phyloP scores from a whole-genome alignment of 805 yeast genomes.

The Candida wancherniae region DNA sequence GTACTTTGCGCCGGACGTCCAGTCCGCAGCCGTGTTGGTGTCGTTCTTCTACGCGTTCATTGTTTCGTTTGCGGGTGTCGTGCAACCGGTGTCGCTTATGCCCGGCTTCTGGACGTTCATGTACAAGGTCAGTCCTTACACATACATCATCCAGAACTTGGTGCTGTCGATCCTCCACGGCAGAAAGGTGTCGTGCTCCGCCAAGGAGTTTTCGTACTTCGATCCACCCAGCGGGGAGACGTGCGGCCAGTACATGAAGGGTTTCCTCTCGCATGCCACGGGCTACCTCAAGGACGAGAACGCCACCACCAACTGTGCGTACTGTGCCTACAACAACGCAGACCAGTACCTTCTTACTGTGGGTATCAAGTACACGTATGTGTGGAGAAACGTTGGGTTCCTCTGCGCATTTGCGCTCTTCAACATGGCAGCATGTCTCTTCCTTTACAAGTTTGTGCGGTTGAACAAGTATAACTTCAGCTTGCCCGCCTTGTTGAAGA shows the following conservation, averaged over 20 bases:
- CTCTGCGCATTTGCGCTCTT: conserved; percentile 10
- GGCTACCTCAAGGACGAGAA: conserved; percentile 12
- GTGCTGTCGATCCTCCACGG: conserved; percentile 42
- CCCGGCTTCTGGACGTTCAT: conserved; percentile 49
- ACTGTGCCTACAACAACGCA: conserved; percentile 10
- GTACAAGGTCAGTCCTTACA: conserved; percentile 44
- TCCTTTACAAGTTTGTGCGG: conserved; percentile 10
- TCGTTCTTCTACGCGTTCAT: conserved; percentile 54
- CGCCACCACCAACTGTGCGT: conserved; percentile 12
- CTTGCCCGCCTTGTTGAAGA: conserved; percentile 5
- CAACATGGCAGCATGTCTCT: conserved; percentile 13
- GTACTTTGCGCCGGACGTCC: conserved; percentile 60
- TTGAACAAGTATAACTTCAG: conserved; percentile 9
- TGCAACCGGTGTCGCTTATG: conserved; percentile 40
- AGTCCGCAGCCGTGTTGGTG: conserved; percentile 58
- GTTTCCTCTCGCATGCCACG: conserved; percentile 4
- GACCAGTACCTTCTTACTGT: conserved; percentile 8
- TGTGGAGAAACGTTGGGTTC: conserved; percentile 16
- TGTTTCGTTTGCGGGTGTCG: conserved; percentile 53
- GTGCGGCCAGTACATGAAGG: conserved; percentile 12
- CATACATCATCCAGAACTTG: conserved; percentile 51
- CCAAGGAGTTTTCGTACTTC: conserved; percentile 44
- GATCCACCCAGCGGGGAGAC: conserved; percentile 40
- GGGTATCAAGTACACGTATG: conserved; percentile 10
- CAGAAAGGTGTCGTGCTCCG: conserved; percentile 43